A percentile compares a stretch with the other conserved stretches of the same genome.
Evolutionary conservation across 495 filamentous ascomycete genomes (phyloP).

Genomic region (Chaetomium cochliodes): DNA sequence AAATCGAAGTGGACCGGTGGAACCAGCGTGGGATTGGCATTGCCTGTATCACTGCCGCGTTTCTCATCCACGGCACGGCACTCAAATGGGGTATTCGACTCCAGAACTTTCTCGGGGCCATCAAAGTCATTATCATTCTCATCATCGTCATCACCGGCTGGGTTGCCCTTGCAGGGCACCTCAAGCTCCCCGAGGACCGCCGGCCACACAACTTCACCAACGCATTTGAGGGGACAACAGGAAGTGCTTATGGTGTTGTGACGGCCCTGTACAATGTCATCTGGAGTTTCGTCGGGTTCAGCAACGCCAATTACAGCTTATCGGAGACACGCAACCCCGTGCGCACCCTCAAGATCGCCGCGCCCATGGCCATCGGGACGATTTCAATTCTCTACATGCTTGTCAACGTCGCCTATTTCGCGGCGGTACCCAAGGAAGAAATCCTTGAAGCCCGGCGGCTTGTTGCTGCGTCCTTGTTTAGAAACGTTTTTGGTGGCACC

Average conservation of each 20-base stretch:
- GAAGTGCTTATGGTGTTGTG: constrained; percentile 58
- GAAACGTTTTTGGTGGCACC: constrained; percentile 62
- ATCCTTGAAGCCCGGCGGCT: constrained; percentile 59
- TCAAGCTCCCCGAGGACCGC: constrained; percentile 46
- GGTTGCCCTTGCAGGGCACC: constrained; percentile 57
- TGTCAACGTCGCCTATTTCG: constrained; percentile 71
- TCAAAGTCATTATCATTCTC: constrained; percentile 66
- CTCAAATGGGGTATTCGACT: constrained; percentile 69
- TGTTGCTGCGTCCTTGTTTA: constrained; percentile 64
- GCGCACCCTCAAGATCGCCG: constrained; percentile 62
- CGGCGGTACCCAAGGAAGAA: constrained; percentile 62
- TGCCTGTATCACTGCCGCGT: constrained; percentile 63
- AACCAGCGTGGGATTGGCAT: constrained; percentile 65
- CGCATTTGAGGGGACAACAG: constrained; percentile 60
- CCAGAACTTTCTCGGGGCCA: constrained; percentile 61
- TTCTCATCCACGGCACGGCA: constrained; percentile 58
- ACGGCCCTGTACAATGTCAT: constrained; percentile 66
- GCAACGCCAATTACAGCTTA: constrained; percentile 61
- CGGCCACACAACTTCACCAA: constrained; percentile 65
- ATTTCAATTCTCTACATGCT: constrained; percentile 67
- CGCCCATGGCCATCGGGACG: constrained; percentile 58
- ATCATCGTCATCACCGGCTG: constrained; percentile 67
- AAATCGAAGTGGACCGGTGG: constrained; percentile 61
- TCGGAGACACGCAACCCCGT: constrained; percentile 62
- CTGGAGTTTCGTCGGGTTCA: constrained; percentile 66